Evolutionary conservation across 2,329 filamentous ascomycete species (phyloP).

Genomic region (Emmonsiellopsis sp.): DNA sequence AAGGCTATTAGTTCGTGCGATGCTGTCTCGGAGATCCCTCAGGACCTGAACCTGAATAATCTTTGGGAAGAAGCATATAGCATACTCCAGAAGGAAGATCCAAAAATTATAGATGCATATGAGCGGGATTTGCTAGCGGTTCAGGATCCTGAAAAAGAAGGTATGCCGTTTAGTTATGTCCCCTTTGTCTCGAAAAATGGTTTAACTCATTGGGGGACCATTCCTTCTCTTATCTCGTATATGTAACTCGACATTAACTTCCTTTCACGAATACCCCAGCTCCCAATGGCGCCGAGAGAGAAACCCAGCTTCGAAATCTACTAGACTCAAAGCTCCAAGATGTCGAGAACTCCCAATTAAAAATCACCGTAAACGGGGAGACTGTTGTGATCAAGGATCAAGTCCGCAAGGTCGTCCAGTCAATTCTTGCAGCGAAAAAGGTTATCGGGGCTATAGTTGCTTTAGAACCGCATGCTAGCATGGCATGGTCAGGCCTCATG

Average conservation of each 20-base stretch:
- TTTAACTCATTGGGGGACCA: not conserved
- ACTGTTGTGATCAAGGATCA: not conserved
- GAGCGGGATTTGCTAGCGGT: not conserved
- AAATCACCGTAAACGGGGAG: not conserved
- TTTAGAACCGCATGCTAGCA: not conserved
- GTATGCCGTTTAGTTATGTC: not conserved
- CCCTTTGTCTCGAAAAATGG: not conserved
- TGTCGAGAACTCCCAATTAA: not conserved
- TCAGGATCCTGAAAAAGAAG: not conserved
- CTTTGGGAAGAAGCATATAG: slow-evolving; percentile 1
- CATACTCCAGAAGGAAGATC: not conserved
- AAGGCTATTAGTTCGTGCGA: not conserved
- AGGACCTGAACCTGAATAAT: not conserved
- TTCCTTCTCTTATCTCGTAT: not conserved
- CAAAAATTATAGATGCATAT: slow-evolving; percentile 1
- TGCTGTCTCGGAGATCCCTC: not conserved
- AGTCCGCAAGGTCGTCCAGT: not conserved
- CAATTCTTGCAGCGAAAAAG: not conserved
- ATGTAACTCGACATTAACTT: too few relatives aligned
- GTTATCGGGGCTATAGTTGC: not conserved
- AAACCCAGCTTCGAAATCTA: not conserved
- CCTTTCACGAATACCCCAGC: not conserved
- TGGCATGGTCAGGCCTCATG: not conserved
- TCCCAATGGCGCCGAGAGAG: not conserved
- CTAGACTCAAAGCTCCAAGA: not conserved